Evolutionary conservation across 331 rosid species (phyloP).

Genomic region (Saraca asoca): DNA sequence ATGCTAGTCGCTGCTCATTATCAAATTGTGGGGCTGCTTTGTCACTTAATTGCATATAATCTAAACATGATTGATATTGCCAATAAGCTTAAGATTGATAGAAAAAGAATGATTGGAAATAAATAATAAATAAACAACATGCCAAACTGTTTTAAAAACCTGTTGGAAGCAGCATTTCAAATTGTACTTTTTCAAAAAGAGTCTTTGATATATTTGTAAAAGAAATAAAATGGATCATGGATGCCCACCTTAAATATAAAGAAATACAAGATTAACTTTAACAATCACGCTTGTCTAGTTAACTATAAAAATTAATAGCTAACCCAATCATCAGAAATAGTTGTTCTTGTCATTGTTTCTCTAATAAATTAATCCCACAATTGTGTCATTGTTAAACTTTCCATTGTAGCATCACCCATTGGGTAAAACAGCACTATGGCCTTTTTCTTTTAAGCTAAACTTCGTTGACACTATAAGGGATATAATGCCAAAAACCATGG

Average conservation of each 20-base stretch:
- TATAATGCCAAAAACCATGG: background rate
- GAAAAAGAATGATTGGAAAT: conserved; percentile 27
- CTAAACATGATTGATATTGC: conserved; percentile 33
- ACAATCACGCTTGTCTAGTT: too few species aligned
- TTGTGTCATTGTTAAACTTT: too few species aligned
- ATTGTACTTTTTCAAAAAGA: background rate
- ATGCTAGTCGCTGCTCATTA: conserved; percentile 22
- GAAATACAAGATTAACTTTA: too few species aligned
- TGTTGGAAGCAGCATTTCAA: background rate
- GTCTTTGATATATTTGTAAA: too few species aligned
- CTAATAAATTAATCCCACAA: background rate
- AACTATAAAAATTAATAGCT: background rate
- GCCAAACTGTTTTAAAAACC: conserved; percentile 9
- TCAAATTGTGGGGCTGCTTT: conserved; percentile 51
- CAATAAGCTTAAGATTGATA: conserved; percentile 18
- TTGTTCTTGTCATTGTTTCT: background rate
- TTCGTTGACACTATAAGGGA: background rate
- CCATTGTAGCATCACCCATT: background rate
- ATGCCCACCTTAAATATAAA: too few species aligned
- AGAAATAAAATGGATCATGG: too few species aligned
- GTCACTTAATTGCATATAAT: conserved; percentile 42
- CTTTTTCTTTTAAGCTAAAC: background rate
- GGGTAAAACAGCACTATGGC: background rate
- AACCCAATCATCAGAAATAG: conserved; percentile 1
- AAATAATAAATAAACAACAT: conserved; percentile 24